These are phyloP conservation scores for Epichloe hybrida DNA, from an alignment of 2,329 filamentous ascomycete genomes.

Conservation along the genomic window DNA sequence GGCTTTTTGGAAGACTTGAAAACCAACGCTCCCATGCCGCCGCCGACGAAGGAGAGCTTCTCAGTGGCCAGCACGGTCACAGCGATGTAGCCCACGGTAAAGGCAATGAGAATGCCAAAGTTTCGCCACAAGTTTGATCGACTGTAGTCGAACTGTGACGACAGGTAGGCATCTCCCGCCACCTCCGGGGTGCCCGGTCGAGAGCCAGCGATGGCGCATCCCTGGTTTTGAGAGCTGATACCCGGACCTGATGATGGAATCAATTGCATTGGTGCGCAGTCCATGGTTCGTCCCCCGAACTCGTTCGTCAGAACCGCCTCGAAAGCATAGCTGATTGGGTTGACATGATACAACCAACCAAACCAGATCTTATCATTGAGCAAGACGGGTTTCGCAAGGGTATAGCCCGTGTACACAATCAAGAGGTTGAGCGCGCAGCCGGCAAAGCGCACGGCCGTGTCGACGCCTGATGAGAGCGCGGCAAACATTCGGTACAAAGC, in stretches of 20 bases:
- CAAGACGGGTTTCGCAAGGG: slow-evolving; percentile 33
- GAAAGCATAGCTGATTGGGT: slow-evolving; percentile 54
- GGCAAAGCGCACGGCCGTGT: slow-evolving; percentile 22
- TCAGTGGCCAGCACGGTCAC: slow-evolving; percentile 57
- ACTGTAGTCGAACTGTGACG: slow-evolving; percentile 35
- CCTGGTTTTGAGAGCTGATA: slow-evolving; percentile 28
- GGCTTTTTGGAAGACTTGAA: slow-evolving; percentile 39
- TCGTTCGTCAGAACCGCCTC: slow-evolving; percentile 56
- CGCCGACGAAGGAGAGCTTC: slow-evolving; percentile 44
- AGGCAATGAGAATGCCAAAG: slow-evolving; percentile 61
- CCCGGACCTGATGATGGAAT: slow-evolving; percentile 31
- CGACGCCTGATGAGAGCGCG: slow-evolving; percentile 2
- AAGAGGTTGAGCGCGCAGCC: slow-evolving; percentile 41
- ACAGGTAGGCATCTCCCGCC: slow-evolving; percentile 41
- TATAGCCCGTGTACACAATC: slow-evolving; percentile 35
- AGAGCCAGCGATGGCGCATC: slow-evolving; percentile 36
- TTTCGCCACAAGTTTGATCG: slow-evolving; percentile 53
- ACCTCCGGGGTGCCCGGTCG: slow-evolving; percentile 29
- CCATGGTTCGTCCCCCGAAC: slow-evolving; percentile 38
- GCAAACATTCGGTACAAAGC: slow-evolving; percentile 40
- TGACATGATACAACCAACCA: slow-evolving; percentile 54
- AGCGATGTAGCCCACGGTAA: slow-evolving; percentile 57
- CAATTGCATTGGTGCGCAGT: slow-evolving; percentile 26
- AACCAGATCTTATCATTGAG: slow-evolving; percentile 47
- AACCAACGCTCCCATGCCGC: slow-evolving; percentile 53